A percentile compares a stretch with the other conserved stretches of the same genome.
Conservation (phyloP, 768 basidiomycete genomes). For the Trametopsis cervina region DNA sequence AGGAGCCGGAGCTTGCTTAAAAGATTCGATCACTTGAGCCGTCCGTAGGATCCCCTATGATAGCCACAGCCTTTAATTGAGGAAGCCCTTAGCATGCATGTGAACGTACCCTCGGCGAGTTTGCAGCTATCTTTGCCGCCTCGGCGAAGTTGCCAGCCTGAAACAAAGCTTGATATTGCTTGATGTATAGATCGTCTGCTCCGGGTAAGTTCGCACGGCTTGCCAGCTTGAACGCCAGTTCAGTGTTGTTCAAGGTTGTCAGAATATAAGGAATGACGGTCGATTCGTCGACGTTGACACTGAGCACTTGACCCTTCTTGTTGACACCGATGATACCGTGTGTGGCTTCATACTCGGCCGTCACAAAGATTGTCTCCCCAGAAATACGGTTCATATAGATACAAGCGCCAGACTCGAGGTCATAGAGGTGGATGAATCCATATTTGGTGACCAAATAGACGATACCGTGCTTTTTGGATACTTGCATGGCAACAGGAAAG, state of each 20-base stretch:
- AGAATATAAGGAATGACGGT: conserved; percentile 95
- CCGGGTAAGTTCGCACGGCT: conserved; percentile 95
- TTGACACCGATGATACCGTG: conserved; percentile 99
- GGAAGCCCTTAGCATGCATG: background rate
- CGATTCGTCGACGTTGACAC: conserved; percentile 94
- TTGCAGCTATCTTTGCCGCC: conserved; percentile 96
- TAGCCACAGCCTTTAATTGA: background rate
- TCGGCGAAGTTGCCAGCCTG: conserved; percentile 83
- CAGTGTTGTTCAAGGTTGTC: conserved; percentile 90
- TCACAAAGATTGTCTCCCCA: conserved; percentile 98
- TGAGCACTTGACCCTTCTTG: conserved; percentile 98
- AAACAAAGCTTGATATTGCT: conserved; percentile 92
- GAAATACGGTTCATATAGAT: conserved; percentile 99
- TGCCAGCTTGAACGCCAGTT: conserved; percentile 96
- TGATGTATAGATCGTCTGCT: conserved; percentile 92
- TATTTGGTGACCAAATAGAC: conserved; percentile 97
- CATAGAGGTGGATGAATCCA: conserved; percentile 98
- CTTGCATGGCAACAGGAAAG: conserved; percentile 99
- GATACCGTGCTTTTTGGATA: conserved; percentile 94
- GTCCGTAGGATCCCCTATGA: conserved; percentile 88
- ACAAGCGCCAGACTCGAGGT: conserved; percentile 94
- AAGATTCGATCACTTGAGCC: conserved; percentile 90
- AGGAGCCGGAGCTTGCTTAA: conserved; percentile 91
- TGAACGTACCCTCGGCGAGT: conserved; percentile 75
- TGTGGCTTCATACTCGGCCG: conserved; percentile 89